These are phyloP conservation scores for Cupressus sempervirens DNA, from an alignment of 75 land plant genomes.

Conservation along the genomic window DNA sequence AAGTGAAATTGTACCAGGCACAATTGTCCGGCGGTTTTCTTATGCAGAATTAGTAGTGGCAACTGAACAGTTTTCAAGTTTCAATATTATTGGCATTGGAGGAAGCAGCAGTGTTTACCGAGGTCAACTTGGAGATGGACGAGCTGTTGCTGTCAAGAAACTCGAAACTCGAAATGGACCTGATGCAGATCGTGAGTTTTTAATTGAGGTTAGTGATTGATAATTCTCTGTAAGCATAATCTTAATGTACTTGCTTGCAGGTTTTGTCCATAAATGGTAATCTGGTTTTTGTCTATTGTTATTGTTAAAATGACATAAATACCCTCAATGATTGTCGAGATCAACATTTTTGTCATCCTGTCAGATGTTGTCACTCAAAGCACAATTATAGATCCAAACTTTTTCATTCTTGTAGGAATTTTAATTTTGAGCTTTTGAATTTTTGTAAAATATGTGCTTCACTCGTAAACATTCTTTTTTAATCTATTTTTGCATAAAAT, in stretches of 20 bases:
- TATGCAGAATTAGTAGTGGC: conserved; percentile 53
- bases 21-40: conserved; percentile 41
- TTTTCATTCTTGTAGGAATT: background rate
- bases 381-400: background rate
- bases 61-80: conserved; percentile 57
- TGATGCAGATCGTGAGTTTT: conserved; percentile 47
- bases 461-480: background rate
- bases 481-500: background rate
- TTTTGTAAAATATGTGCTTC: background rate
- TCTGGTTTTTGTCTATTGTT: background rate
- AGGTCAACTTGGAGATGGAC: conserved; percentile 63
- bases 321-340: background rate
- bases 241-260: background rate
- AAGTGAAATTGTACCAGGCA: conserved; percentile 35
- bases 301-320: background rate
- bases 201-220: conserved; percentile 46
- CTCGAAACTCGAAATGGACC: conserved; percentile 35
- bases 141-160: conserved; percentile 62
- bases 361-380: background rate
- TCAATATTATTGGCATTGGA: conserved; percentile 70
- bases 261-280: background rate
- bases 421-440: background rate
- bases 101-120: conserved; percentile 74
- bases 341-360: background rate
- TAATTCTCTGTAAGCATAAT: background rate